phyloP scores from a whole-genome alignment of 768 basidiomycete genomes.

The Dentipellis fragilis region DNA sequence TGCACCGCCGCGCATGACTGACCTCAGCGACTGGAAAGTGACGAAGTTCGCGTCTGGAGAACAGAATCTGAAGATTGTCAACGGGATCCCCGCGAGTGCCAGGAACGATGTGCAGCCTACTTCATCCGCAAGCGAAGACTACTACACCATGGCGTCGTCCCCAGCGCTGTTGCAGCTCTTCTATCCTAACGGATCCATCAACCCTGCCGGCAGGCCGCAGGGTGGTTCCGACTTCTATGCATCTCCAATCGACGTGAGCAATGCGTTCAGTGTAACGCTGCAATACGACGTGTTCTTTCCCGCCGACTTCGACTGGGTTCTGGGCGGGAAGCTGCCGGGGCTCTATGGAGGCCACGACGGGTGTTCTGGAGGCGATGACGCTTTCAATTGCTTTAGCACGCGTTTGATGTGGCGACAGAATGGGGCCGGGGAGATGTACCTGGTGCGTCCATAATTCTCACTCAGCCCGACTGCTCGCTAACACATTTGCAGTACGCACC shows the following conservation, averaged over 20 bases:
- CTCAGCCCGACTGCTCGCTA: not conserved
- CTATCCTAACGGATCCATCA: constrained; percentile 61
- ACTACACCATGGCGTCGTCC: no score
- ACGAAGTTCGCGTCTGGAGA: not conserved
- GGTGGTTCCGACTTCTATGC: constrained; percentile 72
- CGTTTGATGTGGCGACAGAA: constrained; percentile 70
- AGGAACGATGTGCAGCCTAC: not conserved
- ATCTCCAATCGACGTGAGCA: constrained; percentile 31
- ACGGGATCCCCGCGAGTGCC: not conserved
- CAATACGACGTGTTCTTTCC: constrained; percentile 76
- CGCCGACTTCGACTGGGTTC: constrained; percentile 61
- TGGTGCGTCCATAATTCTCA: constrained; percentile 35
- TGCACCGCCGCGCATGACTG: not conserved
- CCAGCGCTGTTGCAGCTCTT: constrained; percentile 42
- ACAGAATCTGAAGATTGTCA: not conserved
- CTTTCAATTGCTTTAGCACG: constrained; percentile 71
- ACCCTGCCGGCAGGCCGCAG: constrained; percentile 44
- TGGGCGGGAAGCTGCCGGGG: constrained; percentile 80
- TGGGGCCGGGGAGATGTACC: constrained; percentile 68
- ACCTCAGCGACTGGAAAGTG: not conserved
- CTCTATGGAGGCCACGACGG: constrained; percentile 57
- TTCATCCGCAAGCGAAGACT: no score
- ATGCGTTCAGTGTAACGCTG: constrained; percentile 45
- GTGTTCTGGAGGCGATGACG: constrained; percentile 71
- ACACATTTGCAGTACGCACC: constrained; percentile 52